Evolutionary conservation across 139 green algal genomes (phyloP).

Genomic region (Micromonas commoda): DNA sequence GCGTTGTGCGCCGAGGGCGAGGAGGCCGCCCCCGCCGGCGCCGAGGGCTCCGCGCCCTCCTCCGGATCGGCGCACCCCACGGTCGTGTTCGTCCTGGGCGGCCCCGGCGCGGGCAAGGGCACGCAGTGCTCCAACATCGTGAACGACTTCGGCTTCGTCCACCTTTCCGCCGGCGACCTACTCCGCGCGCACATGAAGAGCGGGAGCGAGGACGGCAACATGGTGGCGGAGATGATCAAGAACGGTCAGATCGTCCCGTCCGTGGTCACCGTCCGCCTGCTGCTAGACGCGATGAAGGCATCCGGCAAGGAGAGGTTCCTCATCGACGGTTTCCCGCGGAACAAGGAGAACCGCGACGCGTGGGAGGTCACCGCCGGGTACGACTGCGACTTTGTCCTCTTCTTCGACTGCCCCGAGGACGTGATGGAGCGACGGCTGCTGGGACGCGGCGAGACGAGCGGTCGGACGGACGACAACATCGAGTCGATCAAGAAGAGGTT

Average conservation of each 20-base stretch:
- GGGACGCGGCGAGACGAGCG: conserved; percentile 62
- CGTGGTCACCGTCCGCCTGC: conserved; percentile 76
- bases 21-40: too few species aligned
- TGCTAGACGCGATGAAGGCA: conserved; percentile 75
- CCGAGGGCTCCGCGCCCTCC: neutral
- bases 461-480: conserved; percentile 90
- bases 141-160: conserved; percentile 69
- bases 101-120: conserved; percentile 80
- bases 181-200: conserved; percentile 81
- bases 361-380: conserved; percentile 67
- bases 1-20: neutral
- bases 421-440: conserved; percentile 85
- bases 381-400: conserved; percentile 77
- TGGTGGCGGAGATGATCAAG: conserved; percentile 90
- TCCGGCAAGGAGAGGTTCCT: conserved; percentile 66
- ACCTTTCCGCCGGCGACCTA: conserved; percentile 87
- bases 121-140: conserved; percentile 81
- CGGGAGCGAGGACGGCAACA: conserved; percentile 73
- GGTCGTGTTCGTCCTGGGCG: conserved; percentile 66
- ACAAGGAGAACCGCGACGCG: conserved; percentile 79
- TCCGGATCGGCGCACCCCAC: neutral
- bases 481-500: conserved; percentile 95
- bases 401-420: conserved; percentile 89
- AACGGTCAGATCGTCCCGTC: conserved; percentile 86
- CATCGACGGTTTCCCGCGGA: conserved; percentile 92